Evolutionary conservation across 768 basidiomycete species (phyloP), one percentile per base, ranked within the genome.

Genomic region (Phaffia tasmanica): DNA sequence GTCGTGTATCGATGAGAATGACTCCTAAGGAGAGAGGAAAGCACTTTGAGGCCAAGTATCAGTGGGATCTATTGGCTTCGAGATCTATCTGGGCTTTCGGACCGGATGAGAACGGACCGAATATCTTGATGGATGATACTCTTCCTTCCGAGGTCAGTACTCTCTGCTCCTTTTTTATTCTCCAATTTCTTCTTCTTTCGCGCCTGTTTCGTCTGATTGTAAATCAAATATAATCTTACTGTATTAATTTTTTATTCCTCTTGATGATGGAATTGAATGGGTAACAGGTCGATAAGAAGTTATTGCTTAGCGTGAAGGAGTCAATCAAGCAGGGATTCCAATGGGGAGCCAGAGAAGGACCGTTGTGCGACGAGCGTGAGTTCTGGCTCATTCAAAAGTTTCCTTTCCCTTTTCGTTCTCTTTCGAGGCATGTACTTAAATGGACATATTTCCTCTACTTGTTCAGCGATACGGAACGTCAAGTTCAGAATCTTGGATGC

Each of bases 31-130:
- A 98, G 73, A 82, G 95, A 55, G 95, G 94, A 32, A 87, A 85
- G 58, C 91, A 93, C 80, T 98, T 99, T 78, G 85, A 98, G 77
- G 86, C 89, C 74, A 94, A 91, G 74, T 94, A 98, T 76, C 88
- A 93, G 67, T 99, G 95, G 94, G 95, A 99, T 78, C 78, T 98
- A 72, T 83, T 99, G 67, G 94, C 95, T 1, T 94, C 92, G 54
- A 83, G 95, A 67, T 97, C 93, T 72, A 95, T 99, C 80, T 99
- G 95, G 95, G 92, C 95, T 25, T 99, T 99, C 77, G 95, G 95
- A 23, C 95, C 95, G 3, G 91, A 98, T 71, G 94, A 97, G 55
- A 86, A 84, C 70, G 95, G 95, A 0, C 84, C 94, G 11, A 99
- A 99, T 76, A 83, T 94, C 69, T 79, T 98, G 53, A 78, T 98